Conservation (phyloP, 2,329 filamentous ascomycete species). For the Botrytis tulipae region DNA sequence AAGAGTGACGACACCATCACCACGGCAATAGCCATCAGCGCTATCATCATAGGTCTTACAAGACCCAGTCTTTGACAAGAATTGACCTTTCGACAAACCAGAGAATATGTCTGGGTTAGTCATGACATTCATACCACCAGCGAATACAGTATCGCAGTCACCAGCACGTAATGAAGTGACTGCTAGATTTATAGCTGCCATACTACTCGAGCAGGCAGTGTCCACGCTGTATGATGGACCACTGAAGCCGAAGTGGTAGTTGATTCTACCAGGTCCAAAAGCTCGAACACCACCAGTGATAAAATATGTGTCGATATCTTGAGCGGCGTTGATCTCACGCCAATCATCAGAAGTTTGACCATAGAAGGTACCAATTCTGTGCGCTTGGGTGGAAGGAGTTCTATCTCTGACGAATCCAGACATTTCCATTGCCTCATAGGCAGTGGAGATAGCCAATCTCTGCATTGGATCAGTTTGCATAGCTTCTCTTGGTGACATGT, state of each 20-base stretch:
- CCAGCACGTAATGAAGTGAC: conserved; percentile 48
- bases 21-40: conserved; percentile 27
- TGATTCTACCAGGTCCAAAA: conserved; percentile 38
- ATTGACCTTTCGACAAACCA: conserved; percentile 44
- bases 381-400: conserved; percentile 43
- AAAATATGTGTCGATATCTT: conserved; percentile 35
- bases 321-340: conserved; percentile 25
- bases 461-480: conserved; percentile 78
- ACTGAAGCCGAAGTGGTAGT: conserved; percentile 44
- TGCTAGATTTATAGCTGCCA: conserved; percentile 54
- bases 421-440: conserved; percentile 58
- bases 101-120: conserved; percentile 27
- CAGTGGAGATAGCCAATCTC: conserved; percentile 69
- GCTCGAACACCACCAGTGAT: conserved; percentile 33
- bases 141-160: conserved; percentile 46
- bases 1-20: conserved; percentile 49
- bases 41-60: conserved; percentile 43
- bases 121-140: conserved; percentile 42
- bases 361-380: conserved; percentile 28
- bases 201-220: conserved; percentile 57
- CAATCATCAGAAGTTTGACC: conserved; percentile 29
- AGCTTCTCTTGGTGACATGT: conserved; percentile 78
- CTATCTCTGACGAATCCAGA: conserved; percentile 23
- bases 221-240: conserved; percentile 56
- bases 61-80: conserved; percentile 35